phyloP scores from a whole-genome alignment of 306 rosid genomes.

The Betula pendula region DNA sequence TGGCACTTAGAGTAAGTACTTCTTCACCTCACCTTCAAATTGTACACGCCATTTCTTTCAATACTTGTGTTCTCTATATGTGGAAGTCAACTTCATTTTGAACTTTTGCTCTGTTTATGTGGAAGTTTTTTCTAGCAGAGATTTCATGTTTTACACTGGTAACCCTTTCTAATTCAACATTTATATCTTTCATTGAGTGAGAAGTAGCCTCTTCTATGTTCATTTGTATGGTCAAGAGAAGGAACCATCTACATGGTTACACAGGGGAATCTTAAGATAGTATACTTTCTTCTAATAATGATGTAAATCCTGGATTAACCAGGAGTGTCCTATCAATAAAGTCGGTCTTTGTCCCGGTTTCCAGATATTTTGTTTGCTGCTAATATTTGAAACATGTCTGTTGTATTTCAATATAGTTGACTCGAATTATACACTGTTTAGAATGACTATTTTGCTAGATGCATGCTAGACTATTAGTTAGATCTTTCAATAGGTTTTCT shows the following conservation, averaged over 20 bases:
- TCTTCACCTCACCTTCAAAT: not conserved
- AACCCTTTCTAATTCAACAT: not conserved
- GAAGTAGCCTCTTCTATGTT: not conserved
- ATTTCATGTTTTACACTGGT: not conserved
- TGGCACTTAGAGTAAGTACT: slow-evolving; percentile 41
- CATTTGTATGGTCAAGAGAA: not conserved
- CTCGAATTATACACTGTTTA: not conserved
- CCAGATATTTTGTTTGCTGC: too few relatives aligned
- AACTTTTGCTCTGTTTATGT: not conserved
- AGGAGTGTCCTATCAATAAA: too few relatives aligned
- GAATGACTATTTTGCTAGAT: not conserved
- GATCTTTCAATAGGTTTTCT: not conserved
- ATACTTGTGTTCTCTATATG: not conserved
- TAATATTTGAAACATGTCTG: too few relatives aligned
- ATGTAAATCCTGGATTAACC: too few relatives aligned
- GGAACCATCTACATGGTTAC: not conserved
- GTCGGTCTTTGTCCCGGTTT: too few relatives aligned
- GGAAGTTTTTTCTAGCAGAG: not conserved
- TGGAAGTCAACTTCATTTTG: too few relatives aligned
- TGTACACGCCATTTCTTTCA: not conserved
- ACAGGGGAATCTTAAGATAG: not conserved
- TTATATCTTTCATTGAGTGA: not conserved
- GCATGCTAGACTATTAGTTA: not conserved
- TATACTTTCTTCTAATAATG: too few relatives aligned
- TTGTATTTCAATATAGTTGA: not conserved